phyloP scores from a whole-genome alignment of 1,139 yeast species.

The Taiozyma sp. region DNA sequence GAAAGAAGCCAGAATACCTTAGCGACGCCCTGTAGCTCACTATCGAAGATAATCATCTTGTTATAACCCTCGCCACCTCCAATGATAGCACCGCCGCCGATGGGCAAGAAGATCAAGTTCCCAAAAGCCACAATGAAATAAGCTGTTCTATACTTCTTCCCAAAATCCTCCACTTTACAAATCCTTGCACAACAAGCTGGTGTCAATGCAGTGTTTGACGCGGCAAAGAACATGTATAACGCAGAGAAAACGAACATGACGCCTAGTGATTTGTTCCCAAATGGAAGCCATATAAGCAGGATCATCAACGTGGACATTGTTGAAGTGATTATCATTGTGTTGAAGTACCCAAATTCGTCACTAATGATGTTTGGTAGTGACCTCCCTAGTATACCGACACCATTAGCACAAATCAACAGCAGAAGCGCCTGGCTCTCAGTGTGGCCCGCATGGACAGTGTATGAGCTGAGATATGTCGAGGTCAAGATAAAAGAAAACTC shows the following conservation, averaged over 20 bases:
- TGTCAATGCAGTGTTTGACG: neutral
- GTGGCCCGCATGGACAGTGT: conserved; percentile 41
- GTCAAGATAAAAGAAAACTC: conserved; percentile 49
- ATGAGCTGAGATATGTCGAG: conserved; percentile 47
- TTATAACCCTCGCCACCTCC: conserved; percentile 27
- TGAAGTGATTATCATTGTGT: conserved; percentile 43
- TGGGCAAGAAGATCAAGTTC: conserved; percentile 41
- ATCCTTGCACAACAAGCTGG: conserved; percentile 55
- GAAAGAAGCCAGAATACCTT: conserved; percentile 25
- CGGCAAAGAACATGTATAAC: conserved; percentile 46
- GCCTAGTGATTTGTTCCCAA: conserved; percentile 46
- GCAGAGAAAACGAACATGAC: conserved; percentile 24
- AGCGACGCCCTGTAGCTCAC: conserved; percentile 12
- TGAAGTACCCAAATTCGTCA: conserved; percentile 38
- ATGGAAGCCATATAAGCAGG: conserved; percentile 42
- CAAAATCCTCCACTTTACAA: conserved; percentile 37
- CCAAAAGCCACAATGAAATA: conserved; percentile 40
- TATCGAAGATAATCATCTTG: conserved; percentile 17
- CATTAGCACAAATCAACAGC: conserved; percentile 24
- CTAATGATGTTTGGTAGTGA: conserved; percentile 35
- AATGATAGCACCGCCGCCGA: conserved; percentile 48
- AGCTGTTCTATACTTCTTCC: conserved; percentile 43
- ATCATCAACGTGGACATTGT: conserved; percentile 32
- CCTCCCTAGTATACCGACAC: conserved; percentile 57
- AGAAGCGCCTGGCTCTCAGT: conserved; percentile 38